phyloP scores from a whole-genome alignment of 1,284 basidiomycete species.

The Coniferiporia weirii region DNA sequence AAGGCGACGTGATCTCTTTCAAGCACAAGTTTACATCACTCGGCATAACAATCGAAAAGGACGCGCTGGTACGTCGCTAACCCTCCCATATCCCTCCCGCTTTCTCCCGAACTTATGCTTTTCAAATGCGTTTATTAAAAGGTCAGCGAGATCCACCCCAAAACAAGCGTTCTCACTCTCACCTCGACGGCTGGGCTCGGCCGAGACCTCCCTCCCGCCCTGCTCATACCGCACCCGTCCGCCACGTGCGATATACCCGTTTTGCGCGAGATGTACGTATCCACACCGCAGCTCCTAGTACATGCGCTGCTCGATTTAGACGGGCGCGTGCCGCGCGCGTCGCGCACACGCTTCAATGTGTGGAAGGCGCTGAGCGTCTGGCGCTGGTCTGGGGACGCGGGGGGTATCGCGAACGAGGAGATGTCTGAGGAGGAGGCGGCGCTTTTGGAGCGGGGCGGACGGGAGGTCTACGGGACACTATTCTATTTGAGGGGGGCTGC shows the following conservation, averaged over 20 bases:
- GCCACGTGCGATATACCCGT: background rate
- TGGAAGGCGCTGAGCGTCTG: constrained; percentile 10
- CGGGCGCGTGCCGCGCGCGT: constrained; percentile 6
- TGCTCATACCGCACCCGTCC: constrained; percentile 28
- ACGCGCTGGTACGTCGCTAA: constrained; percentile 39
- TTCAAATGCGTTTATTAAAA: constrained; percentile 20
- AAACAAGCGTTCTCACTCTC: constrained; percentile 37
- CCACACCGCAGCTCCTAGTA: background rate
- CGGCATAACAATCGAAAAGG: constrained; percentile 44
- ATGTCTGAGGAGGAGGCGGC: constrained; percentile 1
- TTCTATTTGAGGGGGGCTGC: constrained; percentile 14
- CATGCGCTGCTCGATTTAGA: constrained; percentile 11
- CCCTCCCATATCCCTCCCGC: background rate
- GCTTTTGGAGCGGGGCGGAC: constrained; percentile 12
- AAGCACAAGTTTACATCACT: constrained; percentile 38
- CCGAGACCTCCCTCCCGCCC: constrained; percentile 32
- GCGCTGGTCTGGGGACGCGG: constrained; percentile 5
- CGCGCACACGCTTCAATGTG: background rate
- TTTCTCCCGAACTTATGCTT: background rate
- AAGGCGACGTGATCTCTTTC: constrained; percentile 50
- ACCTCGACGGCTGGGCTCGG: constrained; percentile 35
- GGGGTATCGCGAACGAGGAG: background rate
- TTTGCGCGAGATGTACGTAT: constrained; percentile 8
- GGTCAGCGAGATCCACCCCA: constrained; percentile 41
- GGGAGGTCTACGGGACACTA: constrained; percentile 11